Evolutionary conservation across 163 green algal genomes (phyloP), one percentile per base, ranked within the genome.

Genomic region (Chloroidium sp.): DNA sequence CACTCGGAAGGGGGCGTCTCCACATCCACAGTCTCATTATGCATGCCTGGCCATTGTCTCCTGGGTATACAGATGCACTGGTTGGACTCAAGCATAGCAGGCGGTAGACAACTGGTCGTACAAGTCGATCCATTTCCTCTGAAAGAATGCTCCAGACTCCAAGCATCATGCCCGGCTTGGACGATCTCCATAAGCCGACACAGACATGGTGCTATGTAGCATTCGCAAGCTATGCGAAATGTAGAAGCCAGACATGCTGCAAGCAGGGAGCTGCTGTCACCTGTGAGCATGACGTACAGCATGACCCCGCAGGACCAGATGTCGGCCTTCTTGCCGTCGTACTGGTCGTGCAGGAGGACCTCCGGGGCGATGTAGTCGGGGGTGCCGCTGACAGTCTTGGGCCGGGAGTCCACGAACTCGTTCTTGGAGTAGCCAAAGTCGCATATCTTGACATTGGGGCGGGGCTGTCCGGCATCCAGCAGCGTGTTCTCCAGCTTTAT

Each of bases 261-360:
- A 36, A 36, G 36, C 36, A 36, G n/a, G 1, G n/a, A 68, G 58
- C 2, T 36, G 36, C 36, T 36, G 36, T 36, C 68, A 84, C 76
- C 81, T 78, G 84, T 87, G 78, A 98, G 83, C 90, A 97, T 96
- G 61, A 93, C 94, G 86, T 97, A 98, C 78, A 97, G 87, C 85
- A 98, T 93, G 4, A 98, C 90, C 14, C 95, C 95, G 77, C 93
- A 87, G 62, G 85, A 93, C 95, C 95, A 98, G 75, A 98, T 93
- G 86, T 98, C 95, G 57, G 91, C 89, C 57, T 80, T 86, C 74
- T 87, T 87, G 80, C 89, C 89, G 75, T 90, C 88, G 69, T 81
- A 84, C 69, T 84, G 81, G 76, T 81, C 69, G 10, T 84, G 69
- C 76, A 84, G 67, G 14, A 81, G 76, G 6, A 84, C 82, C 69